These are phyloP conservation scores for Amanita phalloides DNA, from an alignment of 768 basidiomycete genomes.

Conservation along the genomic window DNA sequence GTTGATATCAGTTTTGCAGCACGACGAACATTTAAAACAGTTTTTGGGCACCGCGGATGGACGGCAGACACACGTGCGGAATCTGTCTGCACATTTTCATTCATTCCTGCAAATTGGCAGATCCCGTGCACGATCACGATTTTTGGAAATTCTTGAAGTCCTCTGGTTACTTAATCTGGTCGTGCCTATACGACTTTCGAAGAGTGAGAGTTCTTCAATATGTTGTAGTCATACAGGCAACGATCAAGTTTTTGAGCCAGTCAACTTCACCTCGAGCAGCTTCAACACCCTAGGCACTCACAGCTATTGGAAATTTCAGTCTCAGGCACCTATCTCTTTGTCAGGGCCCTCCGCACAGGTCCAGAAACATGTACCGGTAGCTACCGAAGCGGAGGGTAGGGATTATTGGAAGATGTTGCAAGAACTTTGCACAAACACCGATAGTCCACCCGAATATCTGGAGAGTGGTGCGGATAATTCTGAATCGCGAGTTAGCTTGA, in stretches of 20 bases:
- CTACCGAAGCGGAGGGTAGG: constrained; percentile 25
- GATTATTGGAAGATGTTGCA: constrained; percentile 51
- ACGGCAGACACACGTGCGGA: constrained; percentile 34
- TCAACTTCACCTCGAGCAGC: constrained; percentile 12
- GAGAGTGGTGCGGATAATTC: constrained; percentile 14
- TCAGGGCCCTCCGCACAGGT: constrained; percentile 41
- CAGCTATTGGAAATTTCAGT: constrained; percentile 52
- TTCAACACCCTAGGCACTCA: not conserved
- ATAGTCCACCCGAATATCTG: constrained; percentile 13
- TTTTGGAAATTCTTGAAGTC: constrained; percentile 52
- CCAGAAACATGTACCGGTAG: constrained; percentile 38
- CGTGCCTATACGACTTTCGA: constrained; percentile 41
- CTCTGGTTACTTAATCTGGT: constrained; percentile 49
- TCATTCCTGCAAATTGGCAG: constrained; percentile 46
- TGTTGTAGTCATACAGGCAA: not conserved
- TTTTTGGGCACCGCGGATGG: constrained; percentile 41
- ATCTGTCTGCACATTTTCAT: constrained; percentile 42
- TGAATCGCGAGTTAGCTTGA: constrained; percentile 19
- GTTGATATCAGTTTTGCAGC: constrained; percentile 43
- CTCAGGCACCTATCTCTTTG: constrained; percentile 40
- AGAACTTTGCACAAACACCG: constrained; percentile 30
- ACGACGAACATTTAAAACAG: constrained; percentile 45
- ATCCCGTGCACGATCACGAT: constrained; percentile 44
- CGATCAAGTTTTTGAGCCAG: constrained; percentile 27
- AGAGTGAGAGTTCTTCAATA: not conserved